Percentiles rank a stretch among this genome's conserved stretches.
Conservation (phyloP, 345 rosid species). For the Pistacia integerrima region DNA sequence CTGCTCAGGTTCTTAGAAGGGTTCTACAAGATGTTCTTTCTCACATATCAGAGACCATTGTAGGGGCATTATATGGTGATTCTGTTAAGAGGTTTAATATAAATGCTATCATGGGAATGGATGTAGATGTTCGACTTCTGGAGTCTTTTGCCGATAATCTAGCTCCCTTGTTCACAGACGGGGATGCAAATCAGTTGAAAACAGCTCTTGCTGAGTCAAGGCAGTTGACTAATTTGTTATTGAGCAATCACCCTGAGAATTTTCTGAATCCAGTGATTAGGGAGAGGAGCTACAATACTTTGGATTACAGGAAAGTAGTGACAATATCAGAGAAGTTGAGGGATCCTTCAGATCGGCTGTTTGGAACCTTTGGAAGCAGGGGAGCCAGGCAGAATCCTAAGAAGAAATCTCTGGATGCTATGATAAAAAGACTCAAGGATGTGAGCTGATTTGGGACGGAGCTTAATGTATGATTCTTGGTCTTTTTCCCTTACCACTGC, state of each 20-base stretch:
- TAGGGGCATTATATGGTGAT: constrained; percentile 67
- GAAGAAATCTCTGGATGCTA: constrained; percentile 87
- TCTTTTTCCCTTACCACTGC: constrained; percentile 24
- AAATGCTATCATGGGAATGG: constrained; percentile 80
- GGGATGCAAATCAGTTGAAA: constrained; percentile 80
- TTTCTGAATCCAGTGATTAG: constrained; percentile 85
- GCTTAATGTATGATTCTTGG: constrained; percentile 31
- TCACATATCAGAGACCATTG: constrained; percentile 83
- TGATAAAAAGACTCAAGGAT: constrained; percentile 89
- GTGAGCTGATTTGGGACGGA: constrained; percentile 53
- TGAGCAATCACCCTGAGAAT: constrained; percentile 91
- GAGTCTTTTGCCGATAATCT: constrained; percentile 87
- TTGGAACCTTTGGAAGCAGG: constrained; percentile 90
- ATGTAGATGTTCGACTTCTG: constrained; percentile 75
- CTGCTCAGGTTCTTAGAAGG: constrained; percentile 72
- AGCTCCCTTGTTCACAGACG: constrained; percentile 66
- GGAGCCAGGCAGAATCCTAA: constrained; percentile 84
- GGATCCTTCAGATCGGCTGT: constrained; percentile 87
- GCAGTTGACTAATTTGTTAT: constrained; percentile 78
- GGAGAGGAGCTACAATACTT: constrained; percentile 76
- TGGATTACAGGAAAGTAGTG: constrained; percentile 83
- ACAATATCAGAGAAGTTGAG: constrained; percentile 82
- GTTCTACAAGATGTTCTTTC: constrained; percentile 79
- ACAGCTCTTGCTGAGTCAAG: constrained; percentile 76
- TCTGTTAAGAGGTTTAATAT: constrained; percentile 79